Conservation (phyloP, 106 monocot genomes). For the Dioscorea alata region DNA sequence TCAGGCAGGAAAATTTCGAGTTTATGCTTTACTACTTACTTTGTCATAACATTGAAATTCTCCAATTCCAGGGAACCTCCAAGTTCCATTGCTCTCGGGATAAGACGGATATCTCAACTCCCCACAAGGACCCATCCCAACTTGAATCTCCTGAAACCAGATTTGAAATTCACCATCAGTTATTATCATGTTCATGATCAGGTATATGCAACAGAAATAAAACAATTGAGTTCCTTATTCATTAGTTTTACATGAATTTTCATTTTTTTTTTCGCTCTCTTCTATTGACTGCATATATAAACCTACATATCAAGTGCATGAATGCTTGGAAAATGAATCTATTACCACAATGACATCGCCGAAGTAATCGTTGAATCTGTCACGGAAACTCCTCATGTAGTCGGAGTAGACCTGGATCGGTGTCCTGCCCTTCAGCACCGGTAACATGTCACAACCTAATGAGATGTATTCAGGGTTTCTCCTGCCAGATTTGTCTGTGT, state of each 20-base stretch:
- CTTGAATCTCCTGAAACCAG: slow-evolving; percentile 72
- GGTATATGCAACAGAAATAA: not conserved
- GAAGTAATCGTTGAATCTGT: slow-evolving; percentile 53
- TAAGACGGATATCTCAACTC: slow-evolving; percentile 89
- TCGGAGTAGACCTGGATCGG: slow-evolving; percentile 79
- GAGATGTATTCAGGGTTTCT: slow-evolving; percentile 84
- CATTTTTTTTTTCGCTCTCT: no score
- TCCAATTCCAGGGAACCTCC: slow-evolving; percentile 79
- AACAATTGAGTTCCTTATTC: no score
- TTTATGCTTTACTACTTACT: slow-evolving; percentile 26
- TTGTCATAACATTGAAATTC: slow-evolving; percentile 93
- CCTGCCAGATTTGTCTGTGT: slow-evolving; percentile 62
- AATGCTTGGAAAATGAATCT: not conserved
- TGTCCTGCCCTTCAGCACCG: slow-evolving; percentile 62
- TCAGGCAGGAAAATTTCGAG: no score
- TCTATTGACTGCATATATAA: no score
- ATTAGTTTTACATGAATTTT: no score
- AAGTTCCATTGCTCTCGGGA: slow-evolving; percentile 70
- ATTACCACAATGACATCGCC: slow-evolving; percentile 63
- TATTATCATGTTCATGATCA: not conserved
- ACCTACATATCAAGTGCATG: no score
- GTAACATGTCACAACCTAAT: slow-evolving; percentile 62
- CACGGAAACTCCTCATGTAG: slow-evolving; percentile 70
- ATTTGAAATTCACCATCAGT: not conserved
- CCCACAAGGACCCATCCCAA: slow-evolving; percentile 79